phyloP scores from a whole-genome alignment of 2,329 filamentous ascomycete species.

The Monosporascus sp. region DNA sequence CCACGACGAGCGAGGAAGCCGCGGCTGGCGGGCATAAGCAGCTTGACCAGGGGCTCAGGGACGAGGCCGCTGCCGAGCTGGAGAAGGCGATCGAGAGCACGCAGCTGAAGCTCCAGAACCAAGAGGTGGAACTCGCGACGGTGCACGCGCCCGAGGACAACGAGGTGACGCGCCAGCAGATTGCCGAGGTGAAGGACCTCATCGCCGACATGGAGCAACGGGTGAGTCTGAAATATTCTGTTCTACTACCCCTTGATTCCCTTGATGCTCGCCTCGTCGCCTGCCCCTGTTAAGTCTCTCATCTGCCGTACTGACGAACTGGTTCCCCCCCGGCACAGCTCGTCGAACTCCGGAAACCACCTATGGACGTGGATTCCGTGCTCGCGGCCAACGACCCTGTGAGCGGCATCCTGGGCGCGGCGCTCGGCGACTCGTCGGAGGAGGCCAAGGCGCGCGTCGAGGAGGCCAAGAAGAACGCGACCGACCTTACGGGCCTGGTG shows the following conservation, averaged over 20 bases:
- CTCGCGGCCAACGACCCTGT: slow-evolving; percentile 45
- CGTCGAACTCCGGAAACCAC: slow-evolving; percentile 61
- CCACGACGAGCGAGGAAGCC: slow-evolving; percentile 50
- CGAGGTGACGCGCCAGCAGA: slow-evolving; percentile 55
- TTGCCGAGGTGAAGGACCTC: slow-evolving; percentile 72
- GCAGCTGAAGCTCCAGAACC: slow-evolving; percentile 63
- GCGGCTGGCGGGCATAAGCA: slow-evolving; percentile 38
- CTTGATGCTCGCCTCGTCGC: slow-evolving; percentile 18
- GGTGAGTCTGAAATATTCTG: slow-evolving; percentile 37
- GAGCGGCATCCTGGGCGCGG: slow-evolving; percentile 58
- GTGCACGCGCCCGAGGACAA: slow-evolving; percentile 62
- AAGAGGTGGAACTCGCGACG: slow-evolving; percentile 61
- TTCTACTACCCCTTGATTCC: slow-evolving; percentile 5
- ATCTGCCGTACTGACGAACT: slow-evolving; percentile 11
- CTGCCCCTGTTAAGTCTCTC: slow-evolving; percentile 10
- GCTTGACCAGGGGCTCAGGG: slow-evolving; percentile 64
- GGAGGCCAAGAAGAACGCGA: slow-evolving; percentile 69
- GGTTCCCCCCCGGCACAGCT: slow-evolving; percentile 40
- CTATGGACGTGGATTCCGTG: slow-evolving; percentile 51
- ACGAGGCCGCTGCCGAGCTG: slow-evolving; percentile 66
- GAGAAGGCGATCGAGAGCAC: slow-evolving; percentile 70
- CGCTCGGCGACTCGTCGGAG: slow-evolving; percentile 56
- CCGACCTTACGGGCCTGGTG: slow-evolving; percentile 68
- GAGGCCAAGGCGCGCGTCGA: slow-evolving; percentile 60
- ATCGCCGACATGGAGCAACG: slow-evolving; percentile 73